These are phyloP conservation scores for Scutellaria baicalensis DNA, from an alignment of 257 asterid genomes.

Conservation along the genomic window DNA sequence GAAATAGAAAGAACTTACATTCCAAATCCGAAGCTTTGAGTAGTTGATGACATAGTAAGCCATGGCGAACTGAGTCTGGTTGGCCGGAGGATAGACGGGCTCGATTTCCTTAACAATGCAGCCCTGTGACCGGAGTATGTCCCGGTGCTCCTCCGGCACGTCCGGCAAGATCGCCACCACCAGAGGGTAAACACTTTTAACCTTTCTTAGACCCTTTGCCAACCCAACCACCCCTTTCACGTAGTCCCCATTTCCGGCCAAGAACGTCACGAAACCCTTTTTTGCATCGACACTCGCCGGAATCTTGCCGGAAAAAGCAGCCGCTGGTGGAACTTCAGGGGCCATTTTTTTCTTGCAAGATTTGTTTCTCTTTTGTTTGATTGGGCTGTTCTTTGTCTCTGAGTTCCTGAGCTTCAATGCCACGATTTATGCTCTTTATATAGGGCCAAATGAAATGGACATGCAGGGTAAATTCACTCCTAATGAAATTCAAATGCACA, in stretches of 20 bases:
- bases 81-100: slow-evolving; percentile 31
- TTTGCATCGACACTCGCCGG: slow-evolving; percentile 9
- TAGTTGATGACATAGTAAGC: slow-evolving; percentile 42
- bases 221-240: slow-evolving; percentile 39
- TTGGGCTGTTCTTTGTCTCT: slow-evolving; percentile 5
- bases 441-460: slow-evolving; percentile 24
- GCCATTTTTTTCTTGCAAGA: slow-evolving; percentile 22
- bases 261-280: slow-evolving; percentile 28
- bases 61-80: slow-evolving; percentile 38
- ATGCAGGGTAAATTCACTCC: slow-evolving; percentile 21
- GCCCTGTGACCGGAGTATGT: slow-evolving; percentile 29
- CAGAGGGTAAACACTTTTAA: slow-evolving; percentile 27
- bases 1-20: slow-evolving; percentile 16
- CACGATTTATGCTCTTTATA: slow-evolving; percentile 11
- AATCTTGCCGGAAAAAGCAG: slow-evolving; percentile 17
- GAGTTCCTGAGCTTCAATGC: slow-evolving; percentile 21
- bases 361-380: neutral
- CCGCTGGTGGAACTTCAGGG: slow-evolving; percentile 14
- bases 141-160: slow-evolving; percentile 44
- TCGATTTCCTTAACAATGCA: slow-evolving; percentile 39
- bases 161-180: slow-evolving; percentile 44
- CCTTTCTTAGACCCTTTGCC: slow-evolving; percentile 42
- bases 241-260: slow-evolving; percentile 36
- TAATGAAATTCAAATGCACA: slow-evolving; percentile 26
- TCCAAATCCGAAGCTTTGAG: slow-evolving; percentile 42